Evolutionary conservation across 441 rosid genomes (phyloP).

Genomic region (Raphanus hybrid): DNA sequence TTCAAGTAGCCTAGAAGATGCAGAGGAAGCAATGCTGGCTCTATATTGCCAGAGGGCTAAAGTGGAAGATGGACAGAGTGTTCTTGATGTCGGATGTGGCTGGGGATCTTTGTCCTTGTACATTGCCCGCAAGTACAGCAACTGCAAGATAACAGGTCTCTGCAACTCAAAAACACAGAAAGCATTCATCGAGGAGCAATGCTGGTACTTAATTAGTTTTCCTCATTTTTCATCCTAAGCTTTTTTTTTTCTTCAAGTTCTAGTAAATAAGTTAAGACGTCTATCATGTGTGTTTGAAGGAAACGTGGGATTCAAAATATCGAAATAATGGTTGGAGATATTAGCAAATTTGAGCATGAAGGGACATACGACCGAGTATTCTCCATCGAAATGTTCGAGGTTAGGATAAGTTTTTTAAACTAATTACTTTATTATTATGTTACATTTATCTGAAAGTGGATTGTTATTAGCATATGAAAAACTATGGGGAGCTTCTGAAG

Average conservation of each 20-base stretch:
- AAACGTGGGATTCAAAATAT: constrained; percentile 62
- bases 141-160: constrained; percentile 74
- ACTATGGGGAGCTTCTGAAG: constrained; percentile 69
- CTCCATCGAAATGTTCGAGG: constrained; percentile 96
- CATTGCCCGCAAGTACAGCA: constrained; percentile 67
- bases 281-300: constrained; percentile 42
- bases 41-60: constrained; percentile 73
- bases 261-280: no score
- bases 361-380: constrained; percentile 70
- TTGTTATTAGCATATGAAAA: constrained; percentile 72
- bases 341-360: constrained; percentile 80
- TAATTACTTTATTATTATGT: background rate
- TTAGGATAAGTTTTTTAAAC: constrained; percentile 25
- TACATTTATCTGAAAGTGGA: background rate
- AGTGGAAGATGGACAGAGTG: constrained; percentile 69
- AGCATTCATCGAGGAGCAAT: constrained; percentile 64
- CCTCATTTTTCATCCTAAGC: background rate
- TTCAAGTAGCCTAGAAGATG: constrained; percentile 68
- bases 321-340: constrained; percentile 79
- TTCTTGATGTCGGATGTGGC: constrained; percentile 90
- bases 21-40: constrained; percentile 79
- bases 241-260: no score
- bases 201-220: constrained; percentile 47
- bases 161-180: constrained; percentile 87
- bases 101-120: constrained; percentile 85